Evolutionary conservation across 805 yeast genomes (phyloP), one percentile per base, ranked within the genome.

Genomic region (Ascoidea tarda): DNA sequence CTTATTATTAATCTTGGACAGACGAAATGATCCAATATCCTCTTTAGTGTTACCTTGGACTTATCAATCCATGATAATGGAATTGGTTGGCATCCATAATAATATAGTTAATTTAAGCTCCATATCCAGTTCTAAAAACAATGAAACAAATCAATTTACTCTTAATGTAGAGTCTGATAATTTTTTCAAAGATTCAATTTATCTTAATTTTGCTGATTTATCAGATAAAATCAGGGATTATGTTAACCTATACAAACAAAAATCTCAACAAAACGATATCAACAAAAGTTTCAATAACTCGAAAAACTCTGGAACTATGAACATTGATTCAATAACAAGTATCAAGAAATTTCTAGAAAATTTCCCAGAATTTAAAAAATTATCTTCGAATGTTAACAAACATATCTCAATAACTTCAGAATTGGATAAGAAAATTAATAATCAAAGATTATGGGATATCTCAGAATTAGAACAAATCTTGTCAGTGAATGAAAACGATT

Each of bases 11-110:
- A 71, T 93, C 1, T 62, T 93, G 49, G 98, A 93, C 66, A 74
- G 99, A 51, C 78, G 81, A 54, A 84, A 79, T 61, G 99, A 93
- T 66, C 97, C 99, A 2, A 72, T 91, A 12, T 91, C 99, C 0
- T 97, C 99, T 1, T 73, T 93, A 33, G 69, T 93, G 50, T 79
- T 84, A 46, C 99, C 98, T 1, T 93, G 99, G 99, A 90, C 99
- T 1, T 93, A 88, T 67, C 98, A 91, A 63, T 86, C 96, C 1
- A 91, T 93, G 98, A 87, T 93, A 16, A 96, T 91, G 64, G 98
- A 95, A 64, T 75, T 89, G 28, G 70, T 93, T 33, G 96, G 91
- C 1, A 86, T 93, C 54, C 69, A 73, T 42, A 84, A 88, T 62
- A 91, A 93, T 59, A 77, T 90, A 2, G 95, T 88, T 4, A 84